Base-by-base conservation (phyloP, 2,329 filamentous ascomycete species). In the Clonostachys chloroleuca region DNA sequence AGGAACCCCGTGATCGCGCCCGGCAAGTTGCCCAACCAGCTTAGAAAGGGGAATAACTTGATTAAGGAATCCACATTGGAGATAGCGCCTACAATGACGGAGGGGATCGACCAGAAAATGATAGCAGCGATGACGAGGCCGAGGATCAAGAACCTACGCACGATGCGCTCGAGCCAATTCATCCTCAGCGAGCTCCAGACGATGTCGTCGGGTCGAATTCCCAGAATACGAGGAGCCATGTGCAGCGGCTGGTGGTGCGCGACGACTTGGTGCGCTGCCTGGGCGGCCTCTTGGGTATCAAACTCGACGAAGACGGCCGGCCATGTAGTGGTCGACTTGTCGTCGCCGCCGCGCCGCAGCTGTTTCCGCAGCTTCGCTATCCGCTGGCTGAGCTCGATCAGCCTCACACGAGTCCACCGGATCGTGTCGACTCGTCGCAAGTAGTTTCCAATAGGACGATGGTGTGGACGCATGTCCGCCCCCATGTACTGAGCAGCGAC, bases 351-450 rank as follows among this genome's bases (percentile, higher is more conserved):
- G 40, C 46, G 48, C 12, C 45, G 45, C 17, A 49, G 37, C 9
- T 37, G 45, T 16, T 47, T 47, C 53, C 86, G 80, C 45, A 96
- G 81, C 64, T 95, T 87, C 51, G 57, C 64, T 33, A 73, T 72
- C 14, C 67, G 61, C 0, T 59, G 50, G 42, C 70, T 72, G 13
- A 73, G 56, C 3, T 69, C 60, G 24, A 65, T 63, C 3, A 73
- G 56, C 5, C 67, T 59, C 2, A 77, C 73, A 45, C 94, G 87
- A 52, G 84, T 87, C 87, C 88, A 96, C 52, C 92, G 83, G 64
- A 99, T 96, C 0, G 91, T 94, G 68, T 99, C 94, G 14, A 96
- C 92, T 65, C 95, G 94, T 61, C 90, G 85, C 55, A 91, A 88
- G 54, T 92, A 79, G 42, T 88, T 74, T 14, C 79, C 80, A 18